phyloP scores from a whole-genome alignment of 495 filamentous ascomycete species.

The Aspergillus cavernicola region DNA sequence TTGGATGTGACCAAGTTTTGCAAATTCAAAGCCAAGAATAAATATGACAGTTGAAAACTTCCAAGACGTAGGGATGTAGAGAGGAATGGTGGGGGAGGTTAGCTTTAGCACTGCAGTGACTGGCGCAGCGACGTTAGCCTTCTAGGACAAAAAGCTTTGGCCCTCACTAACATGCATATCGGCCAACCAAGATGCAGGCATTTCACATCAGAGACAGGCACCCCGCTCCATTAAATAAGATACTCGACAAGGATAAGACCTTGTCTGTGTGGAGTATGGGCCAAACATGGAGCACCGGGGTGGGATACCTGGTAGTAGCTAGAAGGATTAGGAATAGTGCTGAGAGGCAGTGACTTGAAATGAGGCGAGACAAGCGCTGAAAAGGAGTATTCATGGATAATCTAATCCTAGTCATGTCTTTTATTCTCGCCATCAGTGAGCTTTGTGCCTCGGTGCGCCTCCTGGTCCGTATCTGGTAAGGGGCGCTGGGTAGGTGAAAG shows the following conservation, averaged over 20 bases:
- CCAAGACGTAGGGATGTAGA: too few relatives aligned
- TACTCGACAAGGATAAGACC: too few relatives aligned
- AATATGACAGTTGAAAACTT: background rate
- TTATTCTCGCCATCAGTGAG: background rate
- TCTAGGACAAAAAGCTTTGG: background rate
- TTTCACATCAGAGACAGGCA: conserved; percentile 5
- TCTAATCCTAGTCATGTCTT: background rate
- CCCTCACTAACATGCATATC: background rate
- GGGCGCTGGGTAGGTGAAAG: background rate
- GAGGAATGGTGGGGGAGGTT: background rate
- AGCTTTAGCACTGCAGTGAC: background rate
- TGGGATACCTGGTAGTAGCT: background rate
- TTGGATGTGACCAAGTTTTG: too few relatives aligned
- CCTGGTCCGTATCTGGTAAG: background rate
- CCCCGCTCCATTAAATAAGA: background rate
- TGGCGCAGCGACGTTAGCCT: too few relatives aligned
- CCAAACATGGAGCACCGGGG: background rate
- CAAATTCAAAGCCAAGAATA: too few relatives aligned
- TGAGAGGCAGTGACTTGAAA: background rate
- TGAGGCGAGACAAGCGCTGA: conserved; percentile 4
- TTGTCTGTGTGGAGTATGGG: conserved; percentile 3
- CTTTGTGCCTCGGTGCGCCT: background rate
- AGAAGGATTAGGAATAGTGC: background rate
- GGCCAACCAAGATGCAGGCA: conserved; percentile 11
- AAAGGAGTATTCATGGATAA: background rate